Conservation (phyloP, 2,329 filamentous ascomycete species). For the Diaporthe capsici region DNA sequence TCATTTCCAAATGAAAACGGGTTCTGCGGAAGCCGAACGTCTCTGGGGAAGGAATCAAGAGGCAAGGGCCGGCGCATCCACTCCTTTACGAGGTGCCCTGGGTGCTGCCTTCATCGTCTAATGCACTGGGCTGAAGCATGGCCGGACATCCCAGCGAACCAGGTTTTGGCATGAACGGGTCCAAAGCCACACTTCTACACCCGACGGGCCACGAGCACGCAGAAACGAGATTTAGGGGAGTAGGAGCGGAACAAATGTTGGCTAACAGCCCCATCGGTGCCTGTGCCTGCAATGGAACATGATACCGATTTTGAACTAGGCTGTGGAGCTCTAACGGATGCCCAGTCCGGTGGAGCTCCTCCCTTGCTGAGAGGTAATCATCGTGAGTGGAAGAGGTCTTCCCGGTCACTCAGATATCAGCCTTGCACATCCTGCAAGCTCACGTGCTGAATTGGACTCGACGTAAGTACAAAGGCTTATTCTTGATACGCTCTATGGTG, state of each 20-base stretch:
- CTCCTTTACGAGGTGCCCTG: background rate
- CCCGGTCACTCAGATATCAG: background rate
- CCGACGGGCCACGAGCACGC: conserved; percentile 11
- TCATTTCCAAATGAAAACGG: background rate
- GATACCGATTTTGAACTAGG: background rate
- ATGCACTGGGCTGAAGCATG: background rate
- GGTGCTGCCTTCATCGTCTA: background rate
- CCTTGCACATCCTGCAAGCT: background rate
- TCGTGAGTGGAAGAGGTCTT: background rate
- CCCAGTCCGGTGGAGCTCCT: conserved; percentile 3
- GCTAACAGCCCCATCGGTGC: conserved; percentile 3
- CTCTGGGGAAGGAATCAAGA: background rate
- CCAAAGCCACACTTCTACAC: background rate
- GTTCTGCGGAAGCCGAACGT: background rate
- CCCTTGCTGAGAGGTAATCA: background rate
- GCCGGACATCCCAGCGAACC: background rate
- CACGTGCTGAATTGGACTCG: background rate
- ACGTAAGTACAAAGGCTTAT: background rate
- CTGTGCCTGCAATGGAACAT: conserved; percentile 17
- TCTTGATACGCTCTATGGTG: background rate
- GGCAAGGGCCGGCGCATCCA: background rate
- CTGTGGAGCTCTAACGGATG: conserved; percentile 1
- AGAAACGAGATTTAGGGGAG: conserved; percentile 30
- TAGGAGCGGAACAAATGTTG: background rate
- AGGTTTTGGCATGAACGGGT: background rate